Conservation (phyloP, 257 asterid genomes). For the Salvia rosmarinus region DNA sequence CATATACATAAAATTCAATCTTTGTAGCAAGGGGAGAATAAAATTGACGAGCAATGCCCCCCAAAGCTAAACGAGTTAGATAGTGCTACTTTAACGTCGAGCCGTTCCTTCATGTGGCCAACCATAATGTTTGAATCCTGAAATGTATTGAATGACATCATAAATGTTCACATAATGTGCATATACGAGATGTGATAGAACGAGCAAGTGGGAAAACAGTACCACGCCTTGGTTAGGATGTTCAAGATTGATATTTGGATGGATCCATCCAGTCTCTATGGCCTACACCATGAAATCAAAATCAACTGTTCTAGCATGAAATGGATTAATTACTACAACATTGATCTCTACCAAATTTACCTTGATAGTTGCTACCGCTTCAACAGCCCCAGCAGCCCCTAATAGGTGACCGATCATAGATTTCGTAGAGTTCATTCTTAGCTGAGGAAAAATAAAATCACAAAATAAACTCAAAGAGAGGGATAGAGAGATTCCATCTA, state of each 20-base stretch:
- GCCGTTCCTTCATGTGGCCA: constrained; percentile 41
- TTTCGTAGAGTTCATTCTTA: constrained; percentile 52
- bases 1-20: background rate
- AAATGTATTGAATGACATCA: background rate
- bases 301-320: background rate
- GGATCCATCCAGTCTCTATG: constrained; percentile 56
- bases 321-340: background rate
- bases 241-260: constrained; percentile 59
- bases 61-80: constrained; percentile 55
- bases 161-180: background rate
- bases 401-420: constrained; percentile 56
- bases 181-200: background rate
- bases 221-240: constrained; percentile 50
- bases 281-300: constrained; percentile 32
- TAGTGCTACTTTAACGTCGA: constrained; percentile 48
- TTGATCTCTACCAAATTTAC: constrained; percentile 24
- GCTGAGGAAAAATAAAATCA: constrained; percentile 30
- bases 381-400: constrained; percentile 61
- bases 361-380: constrained; percentile 56
- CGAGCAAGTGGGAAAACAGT: background rate
- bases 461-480: background rate
- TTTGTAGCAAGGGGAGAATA: constrained; percentile 43
- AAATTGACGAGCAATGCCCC: constrained; percentile 51
- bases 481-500: no score
- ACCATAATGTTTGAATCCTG: constrained; percentile 45